These are phyloP conservation scores for Coemansia sp. DNA, from an alignment of 192 early-diverging fungal species.

Conservation along the genomic window DNA sequence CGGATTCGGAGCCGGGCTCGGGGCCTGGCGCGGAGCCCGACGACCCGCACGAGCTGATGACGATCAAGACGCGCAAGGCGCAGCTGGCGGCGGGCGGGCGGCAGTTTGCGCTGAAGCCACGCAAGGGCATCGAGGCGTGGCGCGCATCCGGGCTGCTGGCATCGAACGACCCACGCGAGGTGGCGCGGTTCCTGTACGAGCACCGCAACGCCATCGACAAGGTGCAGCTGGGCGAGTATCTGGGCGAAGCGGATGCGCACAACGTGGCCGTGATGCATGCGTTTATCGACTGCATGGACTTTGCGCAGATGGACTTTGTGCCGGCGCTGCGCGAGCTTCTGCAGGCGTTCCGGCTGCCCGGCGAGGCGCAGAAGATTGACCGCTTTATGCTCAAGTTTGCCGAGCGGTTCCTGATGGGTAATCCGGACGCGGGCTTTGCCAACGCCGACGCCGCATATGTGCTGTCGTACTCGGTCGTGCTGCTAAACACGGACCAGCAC, in stretches of 20 bases:
- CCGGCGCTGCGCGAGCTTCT: conserved; percentile 80
- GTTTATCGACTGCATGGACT: conserved; percentile 92
- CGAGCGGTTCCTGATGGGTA: conserved; percentile 83
- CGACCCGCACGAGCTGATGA: conserved; percentile 84
- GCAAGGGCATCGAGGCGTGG: conserved; percentile 69
- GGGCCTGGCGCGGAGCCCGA: conserved; percentile 55
- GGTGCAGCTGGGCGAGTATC: conserved; percentile 85
- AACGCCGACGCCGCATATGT: conserved; percentile 94
- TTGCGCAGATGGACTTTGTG: conserved; percentile 68
- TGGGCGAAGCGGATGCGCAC: conserved; percentile 89
- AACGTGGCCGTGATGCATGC: conserved; percentile 96
- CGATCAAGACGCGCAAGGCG: conserved; percentile 83
- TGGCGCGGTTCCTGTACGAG: conserved; percentile 71
- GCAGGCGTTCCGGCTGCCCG: conserved; percentile 88
- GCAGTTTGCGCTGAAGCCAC: conserved; percentile 45
- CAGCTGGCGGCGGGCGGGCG: conserved; percentile 55
- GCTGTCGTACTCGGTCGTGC: conserved; percentile 86
- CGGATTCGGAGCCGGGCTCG: conserved; percentile 2
- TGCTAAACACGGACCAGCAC: conserved; percentile 94
- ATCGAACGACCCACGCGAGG: conserved; percentile 63
- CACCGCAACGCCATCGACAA: conserved; percentile 75
- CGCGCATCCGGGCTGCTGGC: conserved; percentile 65
- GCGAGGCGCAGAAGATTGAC: conserved; percentile 96
- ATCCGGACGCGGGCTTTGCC: conserved; percentile 72
- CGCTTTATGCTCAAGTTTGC: conserved; percentile 98